Evolutionary conservation across 495 filamentous ascomycete species (phyloP).

Genomic region (Aspergillus kassunensis): DNA sequence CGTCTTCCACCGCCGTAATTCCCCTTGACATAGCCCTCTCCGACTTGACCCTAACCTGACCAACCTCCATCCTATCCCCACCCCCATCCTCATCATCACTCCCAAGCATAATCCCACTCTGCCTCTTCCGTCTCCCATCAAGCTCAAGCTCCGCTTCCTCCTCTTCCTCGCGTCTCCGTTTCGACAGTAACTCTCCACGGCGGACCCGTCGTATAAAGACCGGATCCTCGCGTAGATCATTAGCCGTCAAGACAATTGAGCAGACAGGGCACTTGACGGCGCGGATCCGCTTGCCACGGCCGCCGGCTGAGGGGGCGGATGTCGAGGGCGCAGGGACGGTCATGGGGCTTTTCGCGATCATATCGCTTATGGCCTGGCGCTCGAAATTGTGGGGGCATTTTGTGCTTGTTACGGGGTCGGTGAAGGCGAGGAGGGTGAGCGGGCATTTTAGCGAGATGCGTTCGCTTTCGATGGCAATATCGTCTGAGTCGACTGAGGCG

Average conservation of each 20-base stretch:
- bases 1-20: neutral
- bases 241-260: slow-evolving; percentile 31
- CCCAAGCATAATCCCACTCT: slow-evolving; percentile 23
- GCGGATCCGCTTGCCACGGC: slow-evolving; percentile 18
- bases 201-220: slow-evolving; percentile 41
- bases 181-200: slow-evolving; percentile 30
- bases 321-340: slow-evolving; percentile 17
- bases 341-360: slow-evolving; percentile 45
- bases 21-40: slow-evolving; percentile 17
- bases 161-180: slow-evolving; percentile 37
- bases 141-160: slow-evolving; percentile 21
- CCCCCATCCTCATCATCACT: slow-evolving; percentile 24
- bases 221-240: slow-evolving; percentile 40
- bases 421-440: slow-evolving; percentile 69
- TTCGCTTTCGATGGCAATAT: slow-evolving; percentile 68
- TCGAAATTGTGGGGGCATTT: slow-evolving; percentile 86
- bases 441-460: slow-evolving; percentile 73
- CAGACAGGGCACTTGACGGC: slow-evolving; percentile 50
- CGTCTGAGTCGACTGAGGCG: slow-evolving; percentile 43
- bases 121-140: neutral
- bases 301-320: neutral
- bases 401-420: slow-evolving; percentile 66
- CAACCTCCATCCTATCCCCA: slow-evolving; percentile 14
- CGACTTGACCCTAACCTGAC: slow-evolving; percentile 19
- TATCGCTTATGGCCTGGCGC: slow-evolving; percentile 61